Percentiles rank a stretch among this genome's conserved stretches.
phyloP scores from a whole-genome alignment of 2,329 filamentous ascomycete genomes.

The Talaromyces sp. region DNA sequence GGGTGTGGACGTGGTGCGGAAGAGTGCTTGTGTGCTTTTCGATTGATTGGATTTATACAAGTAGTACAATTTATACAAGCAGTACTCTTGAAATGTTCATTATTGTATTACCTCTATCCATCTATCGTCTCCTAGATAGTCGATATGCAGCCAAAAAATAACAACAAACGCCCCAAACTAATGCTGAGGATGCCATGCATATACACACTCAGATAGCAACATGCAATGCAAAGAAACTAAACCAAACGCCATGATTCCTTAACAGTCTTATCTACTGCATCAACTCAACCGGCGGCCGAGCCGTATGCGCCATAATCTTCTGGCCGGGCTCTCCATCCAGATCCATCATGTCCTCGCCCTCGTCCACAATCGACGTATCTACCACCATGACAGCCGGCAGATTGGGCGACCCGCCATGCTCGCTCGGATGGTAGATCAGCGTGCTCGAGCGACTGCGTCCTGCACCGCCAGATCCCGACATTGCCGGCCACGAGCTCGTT shows the following conservation, averaged over 20 bases:
- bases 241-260: neutral
- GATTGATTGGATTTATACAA: slow-evolving; percentile 17
- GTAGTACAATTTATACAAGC: too few relatives aligned
- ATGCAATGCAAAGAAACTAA: neutral
- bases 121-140: neutral
- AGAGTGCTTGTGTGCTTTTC: slow-evolving; percentile 38
- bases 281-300: slow-evolving; percentile 53
- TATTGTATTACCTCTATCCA: neutral
- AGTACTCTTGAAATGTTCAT: neutral
- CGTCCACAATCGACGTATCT: slow-evolving; percentile 49
- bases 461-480: slow-evolving; percentile 28
- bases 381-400: slow-evolving; percentile 62
- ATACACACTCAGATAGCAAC: neutral
- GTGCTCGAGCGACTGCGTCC: slow-evolving; percentile 52
- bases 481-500: slow-evolving; percentile 17
- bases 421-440: slow-evolving; percentile 59
- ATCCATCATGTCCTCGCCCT: slow-evolving; percentile 38
- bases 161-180: neutral
- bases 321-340: slow-evolving; percentile 23
- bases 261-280: slow-evolving; percentile 36
- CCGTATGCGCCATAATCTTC: slow-evolving; percentile 49
- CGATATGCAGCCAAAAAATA: neutral
- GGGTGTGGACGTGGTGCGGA: slow-evolving; percentile 38
- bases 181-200: neutral
- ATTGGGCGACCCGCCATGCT: slow-evolving; percentile 56